A percentile compares a stretch with the other conserved stretches of the same genome.
phyloP scores from a whole-genome alignment of 1,284 basidiomycete genomes.

The Cutaneotrichosporon curvatum region DNA sequence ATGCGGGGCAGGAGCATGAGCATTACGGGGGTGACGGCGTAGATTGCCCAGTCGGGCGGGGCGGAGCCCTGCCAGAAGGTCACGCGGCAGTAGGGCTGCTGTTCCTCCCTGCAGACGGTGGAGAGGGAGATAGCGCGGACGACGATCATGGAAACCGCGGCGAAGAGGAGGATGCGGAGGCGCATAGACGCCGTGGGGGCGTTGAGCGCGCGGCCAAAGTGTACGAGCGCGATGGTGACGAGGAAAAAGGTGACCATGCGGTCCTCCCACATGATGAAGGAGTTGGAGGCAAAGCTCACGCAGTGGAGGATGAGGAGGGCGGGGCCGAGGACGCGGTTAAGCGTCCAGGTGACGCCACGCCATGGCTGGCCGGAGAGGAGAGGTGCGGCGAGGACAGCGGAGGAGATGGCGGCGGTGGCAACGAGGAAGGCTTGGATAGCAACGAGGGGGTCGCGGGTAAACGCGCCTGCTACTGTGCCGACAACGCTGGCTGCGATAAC shows the following conservation, averaged over 20 bases:
- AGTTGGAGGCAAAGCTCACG: slow-evolving; percentile 77
- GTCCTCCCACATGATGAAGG: slow-evolving; percentile 95
- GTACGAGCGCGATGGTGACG: slow-evolving; percentile 53
- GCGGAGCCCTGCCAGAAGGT: slow-evolving; percentile 77
- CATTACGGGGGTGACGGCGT: slow-evolving; percentile 55
- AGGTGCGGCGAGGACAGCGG: slow-evolving; percentile 31
- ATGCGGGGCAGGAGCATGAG: slow-evolving; percentile 54
- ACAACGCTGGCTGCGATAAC: slow-evolving; percentile 21
- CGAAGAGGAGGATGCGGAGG: slow-evolving; percentile 66
- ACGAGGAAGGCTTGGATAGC: slow-evolving; percentile 46
- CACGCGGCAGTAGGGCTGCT: slow-evolving; percentile 73
- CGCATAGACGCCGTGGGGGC: slow-evolving; percentile 64
- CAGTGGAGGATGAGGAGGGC: slow-evolving; percentile 61
- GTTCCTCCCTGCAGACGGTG: slow-evolving; percentile 90
- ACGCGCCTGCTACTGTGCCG: slow-evolving; percentile 31
- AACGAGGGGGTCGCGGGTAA: slow-evolving; percentile 46
- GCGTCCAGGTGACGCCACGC: slow-evolving; percentile 14
- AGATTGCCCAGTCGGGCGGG: slow-evolving; percentile 56
- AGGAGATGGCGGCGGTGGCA: slow-evolving; percentile 28
- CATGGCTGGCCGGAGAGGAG: slow-evolving; percentile 10
- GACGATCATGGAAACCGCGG: slow-evolving; percentile 59
- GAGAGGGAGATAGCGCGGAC: slow-evolving; percentile 66
- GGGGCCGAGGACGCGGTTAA: slow-evolving; percentile 44
- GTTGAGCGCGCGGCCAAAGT: slow-evolving; percentile 54
- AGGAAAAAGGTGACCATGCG: slow-evolving; percentile 67